These are phyloP conservation scores for Pyrenopolyporus hunteri DNA, from an alignment of 495 filamentous ascomycete species.

Conservation along the genomic window DNA sequence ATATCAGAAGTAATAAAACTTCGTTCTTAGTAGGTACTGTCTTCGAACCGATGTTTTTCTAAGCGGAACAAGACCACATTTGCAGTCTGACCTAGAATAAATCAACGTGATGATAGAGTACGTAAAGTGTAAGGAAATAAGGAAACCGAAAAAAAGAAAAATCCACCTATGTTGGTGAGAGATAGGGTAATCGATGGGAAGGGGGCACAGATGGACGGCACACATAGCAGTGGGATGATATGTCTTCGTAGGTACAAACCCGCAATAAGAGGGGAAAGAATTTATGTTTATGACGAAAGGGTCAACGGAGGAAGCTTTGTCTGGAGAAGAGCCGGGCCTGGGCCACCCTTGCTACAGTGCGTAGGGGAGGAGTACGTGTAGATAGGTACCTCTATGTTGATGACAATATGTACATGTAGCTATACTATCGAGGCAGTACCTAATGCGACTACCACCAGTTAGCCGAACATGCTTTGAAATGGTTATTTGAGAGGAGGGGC, in stretches of 20 bases:
- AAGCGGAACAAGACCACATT: neutral
- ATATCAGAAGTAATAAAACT: slow-evolving; percentile 3
- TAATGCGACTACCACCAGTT: no score
- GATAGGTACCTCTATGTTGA: neutral
- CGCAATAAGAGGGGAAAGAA: slow-evolving; percentile 34
- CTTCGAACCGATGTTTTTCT: slow-evolving; percentile 4
- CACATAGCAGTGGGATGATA: slow-evolving; percentile 22
- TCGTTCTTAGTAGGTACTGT: neutral
- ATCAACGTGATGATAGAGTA: slow-evolving; percentile 13
- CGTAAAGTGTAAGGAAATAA: slow-evolving; percentile 4
- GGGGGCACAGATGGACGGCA: slow-evolving; percentile 3
- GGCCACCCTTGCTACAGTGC: slow-evolving; percentile 34
- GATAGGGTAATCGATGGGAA: slow-evolving; percentile 9
- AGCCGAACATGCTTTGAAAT: no score
- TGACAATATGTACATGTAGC: neutral
- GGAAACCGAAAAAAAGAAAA: neutral
- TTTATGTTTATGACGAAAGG: slow-evolving; percentile 35
- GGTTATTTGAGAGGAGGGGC: no score
- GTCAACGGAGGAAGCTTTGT: slow-evolving; percentile 25
- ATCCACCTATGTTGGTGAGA: slow-evolving; percentile 4
- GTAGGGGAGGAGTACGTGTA: neutral
- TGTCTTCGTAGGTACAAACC: slow-evolving; percentile 30
- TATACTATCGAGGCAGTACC: no score
- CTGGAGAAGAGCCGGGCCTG: neutral
- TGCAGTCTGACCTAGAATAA: neutral